A percentile compares a stretch with the other conserved stretches of the same genome.
These are phyloP conservation scores for Purshia tridentata DNA, from an alignment of 306 rosid genomes.

Conservation along the genomic window DNA sequence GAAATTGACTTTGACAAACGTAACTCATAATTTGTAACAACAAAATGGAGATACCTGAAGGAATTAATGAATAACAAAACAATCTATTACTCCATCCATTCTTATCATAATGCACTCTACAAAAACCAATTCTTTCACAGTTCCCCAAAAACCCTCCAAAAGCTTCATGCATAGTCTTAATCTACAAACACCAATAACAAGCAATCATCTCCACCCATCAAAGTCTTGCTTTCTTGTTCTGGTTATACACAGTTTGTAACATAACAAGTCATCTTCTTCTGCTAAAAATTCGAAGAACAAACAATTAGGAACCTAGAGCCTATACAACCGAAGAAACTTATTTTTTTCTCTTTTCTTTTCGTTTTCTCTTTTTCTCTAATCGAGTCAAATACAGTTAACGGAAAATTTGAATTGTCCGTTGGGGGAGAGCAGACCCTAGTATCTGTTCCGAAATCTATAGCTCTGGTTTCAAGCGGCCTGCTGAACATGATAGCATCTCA, in stretches of 20 bases:
- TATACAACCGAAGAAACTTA: slow-evolving; percentile 54
- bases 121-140: slow-evolving; percentile 24
- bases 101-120: slow-evolving; percentile 27
- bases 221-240: slow-evolving; percentile 33
- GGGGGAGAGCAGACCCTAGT: slow-evolving; percentile 25
- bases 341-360: slow-evolving; percentile 14
- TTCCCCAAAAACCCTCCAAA: slow-evolving; percentile 34
- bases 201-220: slow-evolving; percentile 47
- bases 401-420: slow-evolving; percentile 39
- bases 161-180: slow-evolving; percentile 40
- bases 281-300: slow-evolving; percentile 79
- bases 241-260: slow-evolving; percentile 38
- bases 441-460: slow-evolving; percentile 35
- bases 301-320: slow-evolving; percentile 68
- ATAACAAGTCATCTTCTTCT: slow-evolving; percentile 73
- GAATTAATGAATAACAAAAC: slow-evolving; percentile 19
- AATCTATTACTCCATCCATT: slow-evolving; percentile 10
- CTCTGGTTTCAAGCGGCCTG: slow-evolving; percentile 81
- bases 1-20: not conserved
- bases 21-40: not conserved
- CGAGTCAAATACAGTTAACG: slow-evolving; percentile 51
- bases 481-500: slow-evolving; percentile 26
- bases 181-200: slow-evolving; percentile 43
- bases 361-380: slow-evolving; percentile 20
- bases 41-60: not conserved